These are phyloP conservation scores for Cladosporium halotolerans DNA, from an alignment of 2,329 filamentous ascomycete species.

Conservation along the genomic window DNA sequence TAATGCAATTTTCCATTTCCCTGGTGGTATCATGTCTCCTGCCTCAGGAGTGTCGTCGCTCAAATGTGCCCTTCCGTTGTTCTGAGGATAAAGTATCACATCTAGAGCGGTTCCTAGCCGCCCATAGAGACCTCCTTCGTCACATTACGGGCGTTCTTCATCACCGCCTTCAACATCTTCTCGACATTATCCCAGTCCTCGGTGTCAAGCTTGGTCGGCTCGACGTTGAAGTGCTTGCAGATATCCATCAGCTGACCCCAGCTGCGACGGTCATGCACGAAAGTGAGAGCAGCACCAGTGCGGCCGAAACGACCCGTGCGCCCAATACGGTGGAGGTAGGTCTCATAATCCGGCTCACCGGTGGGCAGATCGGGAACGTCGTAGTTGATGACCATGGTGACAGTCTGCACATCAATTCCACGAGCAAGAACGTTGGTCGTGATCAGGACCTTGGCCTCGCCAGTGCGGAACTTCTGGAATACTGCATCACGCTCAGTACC, in stretches of 20 bases:
- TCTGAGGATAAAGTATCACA: background rate
- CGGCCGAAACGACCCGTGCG: constrained; percentile 95
- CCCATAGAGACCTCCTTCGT: background rate
- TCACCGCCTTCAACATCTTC: constrained; percentile 70
- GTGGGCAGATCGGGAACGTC: constrained; percentile 51
- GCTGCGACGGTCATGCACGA: constrained; percentile 80
- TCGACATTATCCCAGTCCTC: constrained; percentile 90
- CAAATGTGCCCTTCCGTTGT: background rate
- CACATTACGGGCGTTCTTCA: constrained; percentile 50
- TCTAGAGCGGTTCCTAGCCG: constrained; percentile 3
- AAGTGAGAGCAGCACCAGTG: constrained; percentile 91
- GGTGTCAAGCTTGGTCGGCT: constrained; percentile 73
- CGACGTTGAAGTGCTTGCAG: constrained; percentile 69
- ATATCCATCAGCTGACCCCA: constrained; percentile 77
- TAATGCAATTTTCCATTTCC: background rate
- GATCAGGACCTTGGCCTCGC: constrained; percentile 90
- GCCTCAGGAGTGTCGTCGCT: background rate
- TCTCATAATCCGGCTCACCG: constrained; percentile 77
- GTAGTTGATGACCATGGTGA: constrained; percentile 99
- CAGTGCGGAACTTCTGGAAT: constrained; percentile 78
- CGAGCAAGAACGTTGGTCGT: constrained; percentile 95
- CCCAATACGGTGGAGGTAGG: constrained; percentile 95
- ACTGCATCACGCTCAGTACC: constrained; percentile 75
- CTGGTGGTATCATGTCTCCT: background rate
- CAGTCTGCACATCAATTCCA: constrained; percentile 85